phyloP scores from a whole-genome alignment of 345 rosid genomes.

The Melaleuca quinquenervia region DNA sequence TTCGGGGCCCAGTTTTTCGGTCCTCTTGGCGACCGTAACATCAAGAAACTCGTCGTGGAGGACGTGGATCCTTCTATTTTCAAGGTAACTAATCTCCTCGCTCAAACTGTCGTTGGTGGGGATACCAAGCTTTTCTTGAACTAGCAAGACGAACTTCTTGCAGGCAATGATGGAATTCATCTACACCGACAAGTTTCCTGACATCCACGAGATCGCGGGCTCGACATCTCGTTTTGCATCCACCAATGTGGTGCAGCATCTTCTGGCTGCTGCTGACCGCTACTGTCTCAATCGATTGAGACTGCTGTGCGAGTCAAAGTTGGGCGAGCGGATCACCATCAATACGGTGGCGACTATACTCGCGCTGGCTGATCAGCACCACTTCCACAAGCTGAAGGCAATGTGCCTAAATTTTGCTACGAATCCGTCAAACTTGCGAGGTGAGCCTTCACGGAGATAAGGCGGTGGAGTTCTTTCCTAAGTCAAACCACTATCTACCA shows the following conservation, averaged over 20 bases:
- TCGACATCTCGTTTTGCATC: conserved; percentile 49
- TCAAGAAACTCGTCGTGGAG: conserved; percentile 40
- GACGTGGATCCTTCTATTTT: conserved; percentile 81
- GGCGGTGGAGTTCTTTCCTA: neutral
- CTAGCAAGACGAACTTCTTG: neutral
- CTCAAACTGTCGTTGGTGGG: neutral
- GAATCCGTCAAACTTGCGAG: conserved; percentile 50
- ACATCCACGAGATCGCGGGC: conserved; percentile 58
- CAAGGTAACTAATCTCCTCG: conserved; percentile 38
- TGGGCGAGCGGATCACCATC: conserved; percentile 57
- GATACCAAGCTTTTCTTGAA: neutral
- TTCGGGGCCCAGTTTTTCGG: conserved; percentile 93
- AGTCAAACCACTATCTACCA: neutral
- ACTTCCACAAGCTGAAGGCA: conserved; percentile 57
- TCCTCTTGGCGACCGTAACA: conserved; percentile 58
- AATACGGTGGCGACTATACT: conserved; percentile 73
- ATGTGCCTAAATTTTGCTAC: conserved; percentile 62
- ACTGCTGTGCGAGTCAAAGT: conserved; percentile 55
- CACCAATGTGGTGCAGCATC: conserved; percentile 67
- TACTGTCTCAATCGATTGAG: conserved; percentile 67
- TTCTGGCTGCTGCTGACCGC: conserved; percentile 77
- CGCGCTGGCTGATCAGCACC: conserved; percentile 82
- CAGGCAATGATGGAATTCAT: conserved; percentile 25
- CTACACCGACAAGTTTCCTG: conserved; percentile 72
- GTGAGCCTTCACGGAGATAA: conserved; percentile 1